phyloP scores from a whole-genome alignment of 176 grass and related monocot species.

The Hsuehochloa calcarea region DNA sequence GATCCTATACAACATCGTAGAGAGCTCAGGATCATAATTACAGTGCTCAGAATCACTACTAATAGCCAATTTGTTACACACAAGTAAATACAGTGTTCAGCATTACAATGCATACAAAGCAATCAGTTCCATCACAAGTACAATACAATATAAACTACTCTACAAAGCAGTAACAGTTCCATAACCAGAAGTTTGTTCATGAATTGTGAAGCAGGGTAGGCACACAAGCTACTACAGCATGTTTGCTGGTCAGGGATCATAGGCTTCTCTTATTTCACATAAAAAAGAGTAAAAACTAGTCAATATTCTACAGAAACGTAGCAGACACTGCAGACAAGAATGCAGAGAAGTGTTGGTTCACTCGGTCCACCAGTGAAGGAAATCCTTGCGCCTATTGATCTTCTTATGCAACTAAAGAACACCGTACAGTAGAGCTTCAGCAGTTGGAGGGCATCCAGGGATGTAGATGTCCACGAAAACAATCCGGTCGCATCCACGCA shows the following conservation, averaged over 20 bases:
- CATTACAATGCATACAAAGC: neutral
- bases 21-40: neutral
- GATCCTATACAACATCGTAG: neutral
- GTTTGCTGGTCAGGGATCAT: neutral
- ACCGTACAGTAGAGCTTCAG: constrained; percentile 70
- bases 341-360: constrained; percentile 2
- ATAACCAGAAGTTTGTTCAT: neutral
- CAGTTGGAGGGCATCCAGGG: constrained; percentile 78
- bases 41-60: neutral
- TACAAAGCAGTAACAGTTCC: neutral
- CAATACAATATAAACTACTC: neutral
- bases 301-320: neutral
- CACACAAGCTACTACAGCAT: neutral
- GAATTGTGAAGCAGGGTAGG: neutral
- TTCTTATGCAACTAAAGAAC: constrained; percentile 83
- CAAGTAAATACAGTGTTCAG: neutral
- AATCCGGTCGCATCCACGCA: constrained; percentile 76
- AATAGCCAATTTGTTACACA: neutral
- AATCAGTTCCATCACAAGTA: neutral
- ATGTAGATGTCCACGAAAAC: constrained; percentile 77
- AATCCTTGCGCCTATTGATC: constrained; percentile 76
- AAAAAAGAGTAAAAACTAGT: neutral
- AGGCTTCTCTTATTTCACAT: neutral
- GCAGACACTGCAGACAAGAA: neutral
- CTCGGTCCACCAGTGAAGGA: constrained; percentile 76